Evolutionary conservation across 805 yeast species (phyloP).

Genomic region (Yarrowia osloensis): DNA sequence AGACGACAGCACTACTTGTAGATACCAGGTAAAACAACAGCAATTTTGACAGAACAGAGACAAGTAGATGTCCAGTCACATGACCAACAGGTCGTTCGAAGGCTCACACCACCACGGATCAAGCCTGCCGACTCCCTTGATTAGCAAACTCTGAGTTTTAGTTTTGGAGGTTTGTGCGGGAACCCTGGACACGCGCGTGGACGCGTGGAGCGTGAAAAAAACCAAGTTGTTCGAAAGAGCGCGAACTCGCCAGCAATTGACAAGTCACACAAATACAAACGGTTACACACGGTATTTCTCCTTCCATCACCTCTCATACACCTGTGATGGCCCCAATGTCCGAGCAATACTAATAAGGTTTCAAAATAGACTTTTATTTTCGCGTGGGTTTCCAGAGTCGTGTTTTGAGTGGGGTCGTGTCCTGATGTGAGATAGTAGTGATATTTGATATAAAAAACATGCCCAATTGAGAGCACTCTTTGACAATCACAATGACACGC

Average conservation of each 20-base stretch:
- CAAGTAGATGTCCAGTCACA: neutral
- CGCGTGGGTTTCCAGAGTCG: conserved; percentile 23
- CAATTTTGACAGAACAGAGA: no score
- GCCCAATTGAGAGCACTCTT: neutral
- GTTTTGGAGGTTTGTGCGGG: conserved; percentile 15
- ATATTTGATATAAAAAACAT: neutral
- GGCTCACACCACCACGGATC: neutral
- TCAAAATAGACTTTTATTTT: neutral
- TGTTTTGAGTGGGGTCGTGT: conserved; percentile 5
- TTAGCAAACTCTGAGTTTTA: conserved; percentile 16
- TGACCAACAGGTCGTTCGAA: no score
- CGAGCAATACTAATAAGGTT: conserved; percentile 11
- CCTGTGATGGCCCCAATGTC: neutral
- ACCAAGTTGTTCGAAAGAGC: neutral
- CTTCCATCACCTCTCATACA: neutral
- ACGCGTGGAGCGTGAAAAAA: neutral
- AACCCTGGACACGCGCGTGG: neutral
- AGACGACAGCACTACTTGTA: no score
- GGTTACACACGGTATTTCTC: neutral
- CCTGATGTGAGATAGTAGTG: neutral
- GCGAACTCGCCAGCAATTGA: neutral
- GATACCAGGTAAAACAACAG: no score
- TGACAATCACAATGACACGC: neutral
- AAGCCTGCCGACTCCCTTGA: conserved; percentile 8
- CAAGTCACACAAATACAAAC: neutral